Evolutionary conservation across 495 filamentous ascomycete genomes (phyloP), one percentile per base, ranked within the genome.

Genomic region (Massariosphaeria phaeospora): DNA sequence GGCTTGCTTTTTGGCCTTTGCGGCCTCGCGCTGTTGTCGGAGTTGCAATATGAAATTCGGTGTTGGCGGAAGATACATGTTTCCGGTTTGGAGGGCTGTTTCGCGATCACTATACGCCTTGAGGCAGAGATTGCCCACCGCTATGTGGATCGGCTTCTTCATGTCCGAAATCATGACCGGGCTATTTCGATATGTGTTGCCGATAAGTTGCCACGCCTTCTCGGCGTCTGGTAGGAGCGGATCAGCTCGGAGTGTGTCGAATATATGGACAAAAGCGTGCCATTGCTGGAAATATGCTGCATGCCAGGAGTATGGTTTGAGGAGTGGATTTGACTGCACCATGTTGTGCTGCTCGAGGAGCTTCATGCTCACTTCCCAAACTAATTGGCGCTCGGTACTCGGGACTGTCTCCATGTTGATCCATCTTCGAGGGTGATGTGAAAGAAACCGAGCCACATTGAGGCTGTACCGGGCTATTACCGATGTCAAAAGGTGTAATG

Each of bases 31-130:
- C 46, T 59, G 62, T 52, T 59, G 48, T 25, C 60, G 47, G 53
- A 65, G 48, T 46, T 65, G 39, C 40, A 50, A 29, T 33, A 65
- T 63, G 39, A 55, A 65, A 17, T 47, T 33, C 60, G 62, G 61
- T 45, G 60, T 48, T 24, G 36, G 47, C 24, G 45, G 39, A 48
- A 1, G 35, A 41, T 26, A 12, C 18, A 33, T 33, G 30, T 33
- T 33, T 33, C 30, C 30, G 30, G 8, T 33, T 13, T 33, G 30
- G 8, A 61, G 39, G 15, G 58, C 58, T 46, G 48, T 39, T 40
- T 57, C 63, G 36, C 61, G 55, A 52, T 53, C 64, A 59, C 59
- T 62, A 54, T 66, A 70, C 36, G 68, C 68, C 52, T 70, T 71
- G 26, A 69, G 34, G 12, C 60, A 66, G 20, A 71, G 55, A 51